These are phyloP conservation scores for Starmerella apis DNA, from an alignment of 805 yeast species.

Conservation along the genomic window DNA sequence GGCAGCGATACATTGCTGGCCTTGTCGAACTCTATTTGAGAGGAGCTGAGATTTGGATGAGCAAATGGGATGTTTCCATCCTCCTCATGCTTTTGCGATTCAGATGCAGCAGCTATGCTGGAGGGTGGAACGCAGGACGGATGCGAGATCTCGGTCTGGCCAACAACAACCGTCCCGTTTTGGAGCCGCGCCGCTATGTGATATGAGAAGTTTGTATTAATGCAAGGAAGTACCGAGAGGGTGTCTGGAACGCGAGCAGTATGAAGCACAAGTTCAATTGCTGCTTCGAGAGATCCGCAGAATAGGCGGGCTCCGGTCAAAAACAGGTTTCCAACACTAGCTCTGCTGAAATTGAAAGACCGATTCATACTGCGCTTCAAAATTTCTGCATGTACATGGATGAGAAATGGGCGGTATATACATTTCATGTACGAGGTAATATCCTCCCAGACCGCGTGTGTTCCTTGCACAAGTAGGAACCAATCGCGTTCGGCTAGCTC, in stretches of 20 bases:
- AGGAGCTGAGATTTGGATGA: slow-evolving; percentile 64
- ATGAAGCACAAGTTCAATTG: slow-evolving; percentile 63
- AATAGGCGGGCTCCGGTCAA: slow-evolving; percentile 72
- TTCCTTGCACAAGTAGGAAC: slow-evolving; percentile 68
- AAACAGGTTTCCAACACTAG: slow-evolving; percentile 76
- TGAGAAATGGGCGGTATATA: slow-evolving; percentile 62
- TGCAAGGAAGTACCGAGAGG: slow-evolving; percentile 60
- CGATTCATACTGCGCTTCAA: slow-evolving; percentile 54
- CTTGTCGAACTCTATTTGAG: slow-evolving; percentile 67
- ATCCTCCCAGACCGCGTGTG: slow-evolving; percentile 55
- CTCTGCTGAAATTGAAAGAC: slow-evolving; percentile 62
- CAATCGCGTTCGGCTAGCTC: slow-evolving; percentile 57
- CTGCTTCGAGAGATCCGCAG: slow-evolving; percentile 74
- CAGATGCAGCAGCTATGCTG: not conserved
- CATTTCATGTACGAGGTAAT: slow-evolving; percentile 53
- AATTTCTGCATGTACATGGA: slow-evolving; percentile 69
- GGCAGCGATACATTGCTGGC: slow-evolving; percentile 50
- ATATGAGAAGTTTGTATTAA: slow-evolving; percentile 74
- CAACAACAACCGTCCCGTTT: slow-evolving; percentile 67
- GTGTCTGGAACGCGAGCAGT: slow-evolving; percentile 48
- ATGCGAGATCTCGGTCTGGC: slow-evolving; percentile 90
- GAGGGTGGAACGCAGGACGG: slow-evolving; percentile 35
- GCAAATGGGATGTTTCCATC: slow-evolving; percentile 61
- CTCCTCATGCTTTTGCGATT: slow-evolving; percentile 29
- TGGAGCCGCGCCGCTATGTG: slow-evolving; percentile 69